These are phyloP conservation scores for Saccharomyces kudriavzevii DNA, from an alignment of 805 yeast genomes.

Conservation along the genomic window DNA sequence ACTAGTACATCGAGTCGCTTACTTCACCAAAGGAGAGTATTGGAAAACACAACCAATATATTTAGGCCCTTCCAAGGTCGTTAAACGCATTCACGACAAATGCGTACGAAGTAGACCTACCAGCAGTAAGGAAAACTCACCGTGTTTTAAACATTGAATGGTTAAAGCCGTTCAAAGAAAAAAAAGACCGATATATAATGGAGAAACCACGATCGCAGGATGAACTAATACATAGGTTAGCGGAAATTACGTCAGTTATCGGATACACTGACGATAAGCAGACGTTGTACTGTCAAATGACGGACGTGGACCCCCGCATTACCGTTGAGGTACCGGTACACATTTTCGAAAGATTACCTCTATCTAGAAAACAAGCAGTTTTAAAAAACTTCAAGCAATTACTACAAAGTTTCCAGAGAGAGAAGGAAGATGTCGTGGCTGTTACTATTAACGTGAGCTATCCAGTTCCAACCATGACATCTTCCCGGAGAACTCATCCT, in stretches of 20 bases:
- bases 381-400: too few relatives aligned
- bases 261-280: conserved; percentile 1
- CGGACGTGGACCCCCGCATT: conserved; percentile 3
- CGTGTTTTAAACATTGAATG: conserved; percentile 4
- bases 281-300: conserved; percentile 2
- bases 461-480: too few relatives aligned
- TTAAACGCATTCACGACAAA: conserved; percentile 2
- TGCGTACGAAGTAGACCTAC: conserved; percentile 6
- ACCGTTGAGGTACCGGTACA: background rate
- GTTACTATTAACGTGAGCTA: too few relatives aligned
- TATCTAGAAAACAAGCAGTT: background rate
- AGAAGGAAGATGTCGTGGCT: too few relatives aligned
- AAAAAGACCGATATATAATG: background rate
- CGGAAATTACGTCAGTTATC: conserved; percentile 2
- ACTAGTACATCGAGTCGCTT: conserved; percentile 5
- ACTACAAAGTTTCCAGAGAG: background rate
- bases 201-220: background rate
- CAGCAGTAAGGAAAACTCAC: background rate
- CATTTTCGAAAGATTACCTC: background rate
- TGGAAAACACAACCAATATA: conserved; percentile 3
- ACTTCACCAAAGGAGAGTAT: conserved; percentile 2
- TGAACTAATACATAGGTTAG: background rate
- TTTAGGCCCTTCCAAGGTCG: conserved; percentile 6
- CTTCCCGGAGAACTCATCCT: conserved; percentile 34
- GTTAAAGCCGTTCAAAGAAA: background rate